Conservation (phyloP, 805 yeast species). For the Monosporozyma servazzii region DNA sequence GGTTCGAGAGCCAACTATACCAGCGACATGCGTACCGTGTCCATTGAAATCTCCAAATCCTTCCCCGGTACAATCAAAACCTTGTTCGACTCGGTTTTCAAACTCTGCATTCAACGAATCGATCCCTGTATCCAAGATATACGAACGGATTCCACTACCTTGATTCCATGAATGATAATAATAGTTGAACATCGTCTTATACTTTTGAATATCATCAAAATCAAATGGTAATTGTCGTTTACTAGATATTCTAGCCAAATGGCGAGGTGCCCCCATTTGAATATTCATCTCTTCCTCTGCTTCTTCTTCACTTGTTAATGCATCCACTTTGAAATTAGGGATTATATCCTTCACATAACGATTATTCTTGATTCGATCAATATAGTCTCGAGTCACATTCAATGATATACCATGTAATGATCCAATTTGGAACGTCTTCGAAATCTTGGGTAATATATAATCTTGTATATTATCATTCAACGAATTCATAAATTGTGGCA, state of each 20-base stretch:
- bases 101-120: constrained; percentile 49
- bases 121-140: constrained; percentile 83
- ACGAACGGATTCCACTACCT: constrained; percentile 61
- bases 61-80: constrained; percentile 54
- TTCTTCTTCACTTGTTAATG: constrained; percentile 27
- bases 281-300: background rate
- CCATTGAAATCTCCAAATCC: constrained; percentile 64
- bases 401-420: constrained; percentile 64
- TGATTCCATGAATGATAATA: constrained; percentile 36
- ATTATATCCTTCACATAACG: constrained; percentile 62
- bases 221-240: constrained; percentile 30
- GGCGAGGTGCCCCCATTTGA: constrained; percentile 52
- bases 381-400: constrained; percentile 40
- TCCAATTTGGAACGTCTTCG: constrained; percentile 55
- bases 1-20: constrained; percentile 66
- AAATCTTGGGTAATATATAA: constrained; percentile 40
- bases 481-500: constrained; percentile 40
- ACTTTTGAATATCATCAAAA: constrained; percentile 10
- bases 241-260: constrained; percentile 56
- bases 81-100: constrained; percentile 50
- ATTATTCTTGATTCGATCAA: constrained; percentile 41
- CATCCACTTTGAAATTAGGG: constrained; percentile 53
- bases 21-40: constrained; percentile 93
- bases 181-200: constrained; percentile 33
- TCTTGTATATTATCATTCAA: constrained; percentile 33